phyloP scores from a whole-genome alignment of 805 yeast genomes.

The Hanseniaspora taiwanica region DNA sequence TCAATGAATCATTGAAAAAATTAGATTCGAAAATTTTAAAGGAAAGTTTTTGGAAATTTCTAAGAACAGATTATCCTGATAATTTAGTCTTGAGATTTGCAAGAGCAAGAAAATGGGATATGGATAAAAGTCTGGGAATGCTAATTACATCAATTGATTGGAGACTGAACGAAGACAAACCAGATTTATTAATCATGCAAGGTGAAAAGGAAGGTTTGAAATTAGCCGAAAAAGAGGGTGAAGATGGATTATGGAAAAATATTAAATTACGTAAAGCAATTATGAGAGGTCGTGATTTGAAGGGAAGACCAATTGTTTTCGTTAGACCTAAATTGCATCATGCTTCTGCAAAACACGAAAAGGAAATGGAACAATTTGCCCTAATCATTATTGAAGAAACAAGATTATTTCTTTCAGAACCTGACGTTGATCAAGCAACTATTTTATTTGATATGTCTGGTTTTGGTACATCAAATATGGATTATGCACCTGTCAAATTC shows the following conservation, averaged over 20 bases:
- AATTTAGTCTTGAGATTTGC: constrained; percentile 60
- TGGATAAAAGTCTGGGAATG: constrained; percentile 58
- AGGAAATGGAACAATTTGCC: constrained; percentile 65
- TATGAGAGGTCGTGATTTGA: constrained; percentile 59
- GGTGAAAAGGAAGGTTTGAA: constrained; percentile 64
- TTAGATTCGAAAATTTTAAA: constrained; percentile 40
- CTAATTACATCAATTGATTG: constrained; percentile 59
- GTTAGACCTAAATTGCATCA: constrained; percentile 71
- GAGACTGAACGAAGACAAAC: constrained; percentile 42
- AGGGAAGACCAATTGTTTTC: constrained; percentile 66
- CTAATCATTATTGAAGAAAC: constrained; percentile 67
- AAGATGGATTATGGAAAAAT: constrained; percentile 28
- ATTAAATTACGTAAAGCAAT: constrained; percentile 53
- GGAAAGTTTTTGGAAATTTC: constrained; percentile 41
- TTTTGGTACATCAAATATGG: constrained; percentile 86
- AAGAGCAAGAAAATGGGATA: constrained; percentile 79
- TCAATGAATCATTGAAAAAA: constrained; percentile 38
- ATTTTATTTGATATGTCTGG: constrained; percentile 78
- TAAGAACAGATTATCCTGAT: constrained; percentile 74
- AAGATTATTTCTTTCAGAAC: constrained; percentile 61
- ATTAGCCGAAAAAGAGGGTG: no score
- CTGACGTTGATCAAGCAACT: constrained; percentile 59
- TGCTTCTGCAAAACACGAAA: constrained; percentile 51
- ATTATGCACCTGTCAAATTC: constrained; percentile 81
- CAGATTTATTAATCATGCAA: constrained; percentile 46